A percentile compares a stretch with the other conserved stretches of the same genome.
These are phyloP conservation scores for Candida railenensis DNA, from an alignment of 805 yeast species.

Conservation along the genomic window DNA sequence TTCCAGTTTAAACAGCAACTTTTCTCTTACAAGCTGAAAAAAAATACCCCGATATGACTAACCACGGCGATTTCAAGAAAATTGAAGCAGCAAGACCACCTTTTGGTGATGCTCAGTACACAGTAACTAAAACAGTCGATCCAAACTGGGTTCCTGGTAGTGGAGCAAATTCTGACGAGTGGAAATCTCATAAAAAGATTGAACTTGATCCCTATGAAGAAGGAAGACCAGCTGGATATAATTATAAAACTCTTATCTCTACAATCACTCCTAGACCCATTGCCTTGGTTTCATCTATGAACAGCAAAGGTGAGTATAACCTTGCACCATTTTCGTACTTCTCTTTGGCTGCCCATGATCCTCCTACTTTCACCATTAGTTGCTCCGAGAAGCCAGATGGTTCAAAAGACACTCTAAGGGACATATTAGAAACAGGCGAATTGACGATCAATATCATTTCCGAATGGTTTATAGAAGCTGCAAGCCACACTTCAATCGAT, in stretches of 20 bases:
- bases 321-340: constrained; percentile 65
- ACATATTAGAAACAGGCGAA: constrained; percentile 51
- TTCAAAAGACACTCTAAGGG: constrained; percentile 50
- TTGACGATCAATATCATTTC: constrained; percentile 55
- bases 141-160: constrained; percentile 45
- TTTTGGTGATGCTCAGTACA: background rate
- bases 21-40: background rate
- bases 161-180: constrained; percentile 45
- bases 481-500: constrained; percentile 47
- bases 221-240: constrained; percentile 38
- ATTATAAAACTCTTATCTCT: constrained; percentile 51
- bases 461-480: constrained; percentile 68
- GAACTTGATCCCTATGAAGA: constrained; percentile 48
- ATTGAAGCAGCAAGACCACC: background rate
- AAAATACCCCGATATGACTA: background rate
- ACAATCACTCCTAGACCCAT: constrained; percentile 62
- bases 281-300: constrained; percentile 53
- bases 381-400: constrained; percentile 35
- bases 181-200: constrained; percentile 46
- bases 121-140: constrained; percentile 21
- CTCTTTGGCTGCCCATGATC: constrained; percentile 47
- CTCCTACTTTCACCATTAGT: constrained; percentile 57
- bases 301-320: constrained; percentile 43
- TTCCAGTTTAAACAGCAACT: background rate
- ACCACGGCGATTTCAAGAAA: constrained; percentile 2